A percentile compares a stretch with the other conserved stretches of the same genome.
Evolutionary conservation across 2,329 filamentous ascomycete genomes (phyloP).

Genomic region (Alternaria novae-zelandiae): DNA sequence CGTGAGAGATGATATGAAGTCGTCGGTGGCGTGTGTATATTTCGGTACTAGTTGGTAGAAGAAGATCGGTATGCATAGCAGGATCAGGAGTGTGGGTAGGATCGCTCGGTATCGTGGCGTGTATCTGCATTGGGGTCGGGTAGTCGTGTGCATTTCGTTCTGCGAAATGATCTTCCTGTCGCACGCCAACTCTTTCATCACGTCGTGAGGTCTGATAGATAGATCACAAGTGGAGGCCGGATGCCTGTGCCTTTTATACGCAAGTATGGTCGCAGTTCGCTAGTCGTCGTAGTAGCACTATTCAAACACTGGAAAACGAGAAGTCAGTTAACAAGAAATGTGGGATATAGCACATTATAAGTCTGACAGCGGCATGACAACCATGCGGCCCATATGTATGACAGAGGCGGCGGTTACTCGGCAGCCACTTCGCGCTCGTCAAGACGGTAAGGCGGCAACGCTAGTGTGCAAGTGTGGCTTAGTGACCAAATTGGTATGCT

Average conservation of each 20-base stretch:
- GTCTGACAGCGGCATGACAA: not conserved
- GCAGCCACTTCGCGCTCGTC: slow-evolving; percentile 2
- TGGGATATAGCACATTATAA: not conserved
- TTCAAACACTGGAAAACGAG: not conserved
- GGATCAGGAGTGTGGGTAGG: not conserved
- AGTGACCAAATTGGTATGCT: not conserved
- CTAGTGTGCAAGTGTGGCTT: slow-evolving; percentile 7
- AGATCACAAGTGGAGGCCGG: not conserved
- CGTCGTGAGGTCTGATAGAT: not conserved
- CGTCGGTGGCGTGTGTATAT: not conserved
- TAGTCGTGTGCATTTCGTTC: not conserved
- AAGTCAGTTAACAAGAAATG: not conserved
- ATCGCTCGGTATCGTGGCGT: slow-evolving; percentile 1
- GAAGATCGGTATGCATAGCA: slow-evolving; percentile 10
- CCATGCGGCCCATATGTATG: slow-evolving; percentile 3
- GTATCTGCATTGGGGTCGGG: not conserved
- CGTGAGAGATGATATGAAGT: not conserved
- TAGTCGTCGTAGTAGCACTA: not conserved
- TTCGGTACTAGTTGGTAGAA: slow-evolving; percentile 12
- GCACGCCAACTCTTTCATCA: not conserved
- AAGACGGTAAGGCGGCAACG: slow-evolving; percentile 10
- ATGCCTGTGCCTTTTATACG: not conserved
- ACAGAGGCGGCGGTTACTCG: slow-evolving; percentile 4
- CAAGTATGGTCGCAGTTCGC: not conserved
- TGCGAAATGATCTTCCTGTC: not conserved